Evolutionary conservation across 371 early-diverging fungal species (phyloP), one percentile per base, ranked within the genome.

Genomic region (Amoeboradix gromovi): DNA sequence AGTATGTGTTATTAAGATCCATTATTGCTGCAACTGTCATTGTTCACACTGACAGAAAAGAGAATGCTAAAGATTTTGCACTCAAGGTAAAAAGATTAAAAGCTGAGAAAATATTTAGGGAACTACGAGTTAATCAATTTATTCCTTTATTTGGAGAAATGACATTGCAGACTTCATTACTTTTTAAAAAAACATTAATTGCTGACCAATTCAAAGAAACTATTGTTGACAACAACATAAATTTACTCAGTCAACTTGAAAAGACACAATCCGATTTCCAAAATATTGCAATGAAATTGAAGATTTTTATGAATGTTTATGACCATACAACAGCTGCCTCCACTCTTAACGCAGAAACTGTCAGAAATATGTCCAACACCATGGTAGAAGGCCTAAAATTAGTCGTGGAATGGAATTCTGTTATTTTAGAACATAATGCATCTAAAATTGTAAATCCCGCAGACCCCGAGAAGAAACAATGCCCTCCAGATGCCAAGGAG

Each of bases 81-180:
- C 1, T 31, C 5, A 71, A 73, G 67, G 68, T 73, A 29, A 79
- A 79, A 71, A 76, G 75, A 67, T 66, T 80, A 66, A 77, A 76
- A 31, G 1, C 75, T 1, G 73, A 71, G 1, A 76, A 77, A 66
- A 5, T 77, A 1, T 75, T 80, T 70, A 76, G 73, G 70, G 77
- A 30, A 32, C 1, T 0, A 17, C 66, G 78, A 75, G 31, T 68
- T 0, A 70, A 67, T 29, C 78, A 78, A 1, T 72, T 80, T 5
- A 76, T 80, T 12, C 79, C 80, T 16, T 72, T 79, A 0, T 77
- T 77, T 69, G 80, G 78, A 0, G 80, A 80, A 69, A 70, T 79
- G 66, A 71, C 76, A 29, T 66, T 80, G 28, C 17, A 48, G 1
- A 66, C 79, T 0, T 66, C 75, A 0, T 67, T 69, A 29, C 68